phyloP scores from a whole-genome alignment of 345 rosid species.

The Eucalyptus caleyi region DNA sequence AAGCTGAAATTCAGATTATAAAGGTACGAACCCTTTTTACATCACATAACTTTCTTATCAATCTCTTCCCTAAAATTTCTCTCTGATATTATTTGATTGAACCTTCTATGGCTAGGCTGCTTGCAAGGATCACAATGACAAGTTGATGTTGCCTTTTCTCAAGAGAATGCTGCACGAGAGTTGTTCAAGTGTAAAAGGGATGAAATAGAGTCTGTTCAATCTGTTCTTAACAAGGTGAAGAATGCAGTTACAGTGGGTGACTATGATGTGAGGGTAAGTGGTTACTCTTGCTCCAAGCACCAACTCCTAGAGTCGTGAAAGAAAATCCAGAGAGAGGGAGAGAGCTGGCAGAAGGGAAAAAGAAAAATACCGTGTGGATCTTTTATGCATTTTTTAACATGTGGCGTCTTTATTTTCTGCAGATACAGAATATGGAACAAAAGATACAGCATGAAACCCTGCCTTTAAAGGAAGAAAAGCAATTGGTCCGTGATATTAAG shows the following conservation, averaged over 20 bases:
- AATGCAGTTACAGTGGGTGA: constrained; percentile 40
- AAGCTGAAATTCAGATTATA: constrained; percentile 26
- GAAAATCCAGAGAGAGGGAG: neutral
- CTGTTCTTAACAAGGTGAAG: constrained; percentile 33
- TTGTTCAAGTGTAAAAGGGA: constrained; percentile 43
- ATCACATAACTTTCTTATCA: neutral
- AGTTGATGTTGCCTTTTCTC: constrained; percentile 27
- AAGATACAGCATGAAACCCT: constrained; percentile 66
- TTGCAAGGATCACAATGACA: constrained; percentile 23
- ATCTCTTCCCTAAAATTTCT: neutral
- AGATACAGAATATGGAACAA: constrained; percentile 62
- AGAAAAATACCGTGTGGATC: neutral
- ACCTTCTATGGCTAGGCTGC: constrained; percentile 23
- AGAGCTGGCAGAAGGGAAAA: neutral
- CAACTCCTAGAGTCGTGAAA: neutral
- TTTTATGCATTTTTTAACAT: neutral
- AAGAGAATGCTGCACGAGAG: constrained; percentile 54
- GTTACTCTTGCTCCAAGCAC: neutral
- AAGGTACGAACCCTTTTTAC: constrained; percentile 24
- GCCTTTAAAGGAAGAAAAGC: constrained; percentile 67
- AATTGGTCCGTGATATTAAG: constrained; percentile 54
- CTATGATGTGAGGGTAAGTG: constrained; percentile 47
- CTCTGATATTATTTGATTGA: neutral
- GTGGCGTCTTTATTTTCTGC: neutral
- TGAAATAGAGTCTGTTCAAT: constrained; percentile 59